Evolutionary conservation across 2,329 filamentous ascomycete species (phyloP), one percentile per base, ranked within the genome.

Genomic region (Rutstroemia sydowiana): DNA sequence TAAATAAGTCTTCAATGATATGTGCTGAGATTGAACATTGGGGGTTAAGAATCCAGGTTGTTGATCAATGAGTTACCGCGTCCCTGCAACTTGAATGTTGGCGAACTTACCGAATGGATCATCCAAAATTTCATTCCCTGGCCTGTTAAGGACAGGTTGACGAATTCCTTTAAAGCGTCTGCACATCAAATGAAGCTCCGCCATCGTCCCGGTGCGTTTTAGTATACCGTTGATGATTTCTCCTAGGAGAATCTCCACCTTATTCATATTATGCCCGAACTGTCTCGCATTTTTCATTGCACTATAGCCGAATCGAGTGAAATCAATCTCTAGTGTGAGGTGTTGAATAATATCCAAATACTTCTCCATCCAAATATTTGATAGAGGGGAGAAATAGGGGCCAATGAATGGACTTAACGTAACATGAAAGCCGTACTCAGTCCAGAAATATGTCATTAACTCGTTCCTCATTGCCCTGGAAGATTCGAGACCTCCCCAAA

Each of bases 401-500:
- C 58, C 58, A 30, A 52, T 61, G 39, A 65, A 63, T 23, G 54
- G 48, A 30, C 43, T 60, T 1, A 64, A 40, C 0, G 65, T 66
- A 45, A 65, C 54, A 44, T 67, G 64, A 39, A 68, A 68, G 8
- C 57, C 50, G 47, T 61, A 64, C 31, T 62, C 44, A 5, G 61
- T 60, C 61, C 61, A 66, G 49, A 66, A 66, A 31, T 61, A 66
- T n/a, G 52, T 57, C 59, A 66, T 49, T 21, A 65, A 18, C n/a
- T 66, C 65, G 14, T 57, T 18, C 1, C 65, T 59, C 31, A 66
- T 48, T 1, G 43, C 40, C 10, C 31, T 43, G 21, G 53, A 64
- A 13, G 59, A 46, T 8, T 43, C 45, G 3, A 66, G 20, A 3
- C 46, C 61, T 6, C 61, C 63, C 13, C 23, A 42, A 13, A 65